These are phyloP conservation scores for Penicillium coprophilum DNA, from an alignment of 495 filamentous ascomycete genomes.

Conservation along the genomic window DNA sequence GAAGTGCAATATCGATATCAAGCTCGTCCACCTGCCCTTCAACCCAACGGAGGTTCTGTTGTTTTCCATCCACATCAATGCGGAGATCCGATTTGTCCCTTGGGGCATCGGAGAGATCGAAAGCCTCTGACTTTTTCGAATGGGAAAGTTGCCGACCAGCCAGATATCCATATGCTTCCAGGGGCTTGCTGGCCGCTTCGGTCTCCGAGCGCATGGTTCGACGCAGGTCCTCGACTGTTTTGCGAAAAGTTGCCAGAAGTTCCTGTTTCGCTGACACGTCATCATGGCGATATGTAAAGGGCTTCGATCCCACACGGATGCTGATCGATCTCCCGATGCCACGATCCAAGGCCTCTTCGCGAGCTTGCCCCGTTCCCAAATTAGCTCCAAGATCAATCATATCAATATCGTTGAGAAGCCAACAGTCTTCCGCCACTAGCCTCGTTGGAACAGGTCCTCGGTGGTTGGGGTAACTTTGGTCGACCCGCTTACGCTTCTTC, in stretches of 20 bases:
- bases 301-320: conserved; percentile 84
- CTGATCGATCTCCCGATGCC: conserved; percentile 84
- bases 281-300: conserved; percentile 87
- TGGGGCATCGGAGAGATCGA: conserved; percentile 66
- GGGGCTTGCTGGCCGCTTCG: conserved; percentile 72
- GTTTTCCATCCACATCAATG: conserved; percentile 94
- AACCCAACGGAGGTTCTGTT: conserved; percentile 92
- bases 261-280: conserved; percentile 72
- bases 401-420: conserved; percentile 90
- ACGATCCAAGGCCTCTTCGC: conserved; percentile 57
- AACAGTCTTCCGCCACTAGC: conserved; percentile 89
- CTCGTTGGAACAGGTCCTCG: conserved; percentile 66
- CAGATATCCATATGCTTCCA: conserved; percentile 81
- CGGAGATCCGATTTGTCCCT: conserved; percentile 72
- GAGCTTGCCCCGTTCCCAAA: conserved; percentile 57
- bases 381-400: conserved; percentile 77
- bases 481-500: conserved; percentile 83
- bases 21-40: conserved; percentile 94
- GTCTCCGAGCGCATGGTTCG: conserved; percentile 79
- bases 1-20: conserved; percentile 91
- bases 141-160: conserved; percentile 32
- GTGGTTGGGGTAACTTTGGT: conserved; percentile 57
- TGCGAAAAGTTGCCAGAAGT: conserved; percentile 83
- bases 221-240: conserved; percentile 85
- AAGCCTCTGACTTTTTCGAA: conserved; percentile 43